A percentile compares a stretch with the other conserved stretches of the same genome.
Evolutionary conservation across 495 filamentous ascomycete genomes (phyloP).

Genomic region (Talaromyces thailandensis): DNA sequence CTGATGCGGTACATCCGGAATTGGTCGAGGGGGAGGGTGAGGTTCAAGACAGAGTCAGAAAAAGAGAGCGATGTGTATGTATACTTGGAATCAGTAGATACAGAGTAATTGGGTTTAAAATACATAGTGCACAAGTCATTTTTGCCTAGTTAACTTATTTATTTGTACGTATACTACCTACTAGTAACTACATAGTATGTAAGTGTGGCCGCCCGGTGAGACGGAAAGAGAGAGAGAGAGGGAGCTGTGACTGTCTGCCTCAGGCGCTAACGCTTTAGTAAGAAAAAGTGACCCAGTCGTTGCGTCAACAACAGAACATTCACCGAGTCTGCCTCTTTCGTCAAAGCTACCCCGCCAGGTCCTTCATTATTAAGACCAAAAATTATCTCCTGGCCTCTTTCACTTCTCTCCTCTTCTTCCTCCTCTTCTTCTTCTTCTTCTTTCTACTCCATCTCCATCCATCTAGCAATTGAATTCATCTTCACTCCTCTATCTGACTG

Average conservation of each 20-base stretch:
- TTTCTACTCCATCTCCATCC: conserved; percentile 9
- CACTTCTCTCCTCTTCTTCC: conserved; percentile 10
- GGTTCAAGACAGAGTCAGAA: not conserved
- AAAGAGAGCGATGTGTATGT: not conserved
- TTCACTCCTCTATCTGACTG: not conserved
- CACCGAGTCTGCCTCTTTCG: conserved; percentile 18
- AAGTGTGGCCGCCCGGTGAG: conserved; percentile 22
- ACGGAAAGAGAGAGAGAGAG: not conserved
- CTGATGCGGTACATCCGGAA: not conserved
- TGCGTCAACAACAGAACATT: conserved; percentile 31
- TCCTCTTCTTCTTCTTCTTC: conserved; percentile 14
- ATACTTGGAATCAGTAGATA: not conserved
- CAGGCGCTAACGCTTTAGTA: not conserved
- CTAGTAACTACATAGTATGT: not conserved
- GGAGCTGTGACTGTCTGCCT: not conserved
- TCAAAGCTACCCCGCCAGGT: conserved; percentile 18
- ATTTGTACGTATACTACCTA: no score
- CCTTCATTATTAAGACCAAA: conserved; percentile 17
- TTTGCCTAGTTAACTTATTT: no score
- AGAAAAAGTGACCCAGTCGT: conserved; percentile 26
- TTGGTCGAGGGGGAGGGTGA: not conserved
- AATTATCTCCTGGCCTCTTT: conserved; percentile 10
- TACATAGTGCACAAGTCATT: not conserved
- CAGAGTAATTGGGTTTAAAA: not conserved
- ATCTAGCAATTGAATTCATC: conserved; percentile 14